A percentile compares a stretch with the other conserved stretches of the same genome.
phyloP scores from a whole-genome alignment of 805 yeast genomes.

The Maudiozyma barnettii region DNA sequence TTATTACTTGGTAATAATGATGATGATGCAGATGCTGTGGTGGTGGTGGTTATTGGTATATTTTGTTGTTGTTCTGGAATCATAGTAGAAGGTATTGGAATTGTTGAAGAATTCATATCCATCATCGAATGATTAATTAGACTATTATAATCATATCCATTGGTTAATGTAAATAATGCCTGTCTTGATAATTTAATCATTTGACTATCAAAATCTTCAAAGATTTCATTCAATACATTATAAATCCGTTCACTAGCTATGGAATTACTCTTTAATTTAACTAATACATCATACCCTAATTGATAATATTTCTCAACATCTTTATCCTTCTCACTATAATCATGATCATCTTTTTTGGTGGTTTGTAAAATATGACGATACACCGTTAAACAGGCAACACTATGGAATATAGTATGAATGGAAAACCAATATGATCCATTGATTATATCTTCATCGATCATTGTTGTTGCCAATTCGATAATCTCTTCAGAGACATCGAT shows the following conservation, averaged over 20 bases:
- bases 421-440: conserved; percentile 90
- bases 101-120: too few relatives aligned
- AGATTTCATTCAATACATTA: conserved; percentile 62
- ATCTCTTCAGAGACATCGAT: conserved; percentile 76
- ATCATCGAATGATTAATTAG: too few relatives aligned
- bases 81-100: too few relatives aligned
- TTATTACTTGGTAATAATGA: too few relatives aligned
- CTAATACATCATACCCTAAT: conserved; percentile 57
- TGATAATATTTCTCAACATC: conserved; percentile 55
- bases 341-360: neutral
- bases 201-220: conserved; percentile 63
- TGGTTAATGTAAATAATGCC: neutral
- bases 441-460: conserved; percentile 61
- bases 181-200: conserved; percentile 4
- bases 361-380: conserved; percentile 24
- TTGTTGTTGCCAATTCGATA: conserved; percentile 68
- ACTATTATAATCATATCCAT: neutral
- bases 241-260: conserved; percentile 70
- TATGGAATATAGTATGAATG: conserved; percentile 78
- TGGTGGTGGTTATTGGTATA: too few relatives aligned
- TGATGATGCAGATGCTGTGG: too few relatives aligned
- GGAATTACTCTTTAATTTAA: conserved; percentile 56
- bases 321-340: neutral
- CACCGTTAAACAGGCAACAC: conserved; percentile 77
- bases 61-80: too few relatives aligned